Conservation (phyloP, 495 filamentous ascomycete species). For the Tuber melanosporum region DNA sequence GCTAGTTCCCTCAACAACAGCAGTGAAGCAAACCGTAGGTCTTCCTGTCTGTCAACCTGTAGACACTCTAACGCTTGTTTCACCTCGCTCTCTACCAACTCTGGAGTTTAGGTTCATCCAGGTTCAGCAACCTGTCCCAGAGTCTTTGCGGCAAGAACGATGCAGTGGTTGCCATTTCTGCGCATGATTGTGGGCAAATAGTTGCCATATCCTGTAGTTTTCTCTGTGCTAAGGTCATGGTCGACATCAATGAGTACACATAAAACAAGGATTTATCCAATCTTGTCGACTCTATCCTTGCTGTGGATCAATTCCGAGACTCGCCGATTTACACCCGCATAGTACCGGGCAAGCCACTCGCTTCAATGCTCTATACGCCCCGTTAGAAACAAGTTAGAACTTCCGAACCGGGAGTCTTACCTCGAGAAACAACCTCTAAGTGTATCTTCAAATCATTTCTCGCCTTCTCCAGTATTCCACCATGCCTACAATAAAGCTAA, state of each 20-base stretch:
- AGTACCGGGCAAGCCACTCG: conserved; percentile 59
- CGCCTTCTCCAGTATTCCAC: conserved; percentile 43
- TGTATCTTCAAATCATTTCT: conserved; percentile 39
- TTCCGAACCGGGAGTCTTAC: conserved; percentile 15
- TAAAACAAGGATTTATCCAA: conserved; percentile 86
- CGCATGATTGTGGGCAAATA: conserved; percentile 78
- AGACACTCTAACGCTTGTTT: conserved; percentile 92
- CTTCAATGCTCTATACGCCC: conserved; percentile 53
- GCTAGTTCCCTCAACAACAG: conserved; percentile 84
- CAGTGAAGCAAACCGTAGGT: conserved; percentile 82
- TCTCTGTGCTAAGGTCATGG: conserved; percentile 85
- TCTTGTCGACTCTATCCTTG: conserved; percentile 76
- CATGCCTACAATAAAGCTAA: conserved; percentile 35
- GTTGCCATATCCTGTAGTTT: conserved; percentile 85
- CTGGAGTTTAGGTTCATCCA: conserved; percentile 87
- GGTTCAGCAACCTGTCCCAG: conserved; percentile 84
- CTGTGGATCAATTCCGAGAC: conserved; percentile 69
- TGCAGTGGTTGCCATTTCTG: conserved; percentile 77
- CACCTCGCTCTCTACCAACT: conserved; percentile 93
- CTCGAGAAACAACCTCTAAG: conserved; percentile 39
- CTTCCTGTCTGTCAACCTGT: conserved; percentile 89
- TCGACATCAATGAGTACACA: conserved; percentile 92
- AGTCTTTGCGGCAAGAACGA: conserved; percentile 79
- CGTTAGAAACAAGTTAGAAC: conserved; percentile 10
- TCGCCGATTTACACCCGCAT: conserved; percentile 59